Conservation (phyloP, 1,284 basidiomycete species). For the Moesziomyces antarcticus region DNA sequence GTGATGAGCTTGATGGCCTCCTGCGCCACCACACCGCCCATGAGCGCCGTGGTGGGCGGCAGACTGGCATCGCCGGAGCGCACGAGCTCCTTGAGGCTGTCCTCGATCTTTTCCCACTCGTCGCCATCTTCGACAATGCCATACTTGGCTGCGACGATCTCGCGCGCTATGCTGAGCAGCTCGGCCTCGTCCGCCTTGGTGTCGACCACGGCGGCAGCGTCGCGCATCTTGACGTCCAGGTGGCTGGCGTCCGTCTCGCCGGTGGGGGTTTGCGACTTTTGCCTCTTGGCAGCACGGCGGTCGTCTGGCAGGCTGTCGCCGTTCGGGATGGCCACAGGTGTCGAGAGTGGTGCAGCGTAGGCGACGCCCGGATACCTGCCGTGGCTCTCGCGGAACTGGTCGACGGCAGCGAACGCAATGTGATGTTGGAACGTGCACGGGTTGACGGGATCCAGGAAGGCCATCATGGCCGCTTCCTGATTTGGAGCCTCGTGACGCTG, state of each 20-base stretch:
- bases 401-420: constrained; percentile 69
- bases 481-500: constrained; percentile 66
- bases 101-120: constrained; percentile 73
- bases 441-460: constrained; percentile 60
- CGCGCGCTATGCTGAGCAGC: constrained; percentile 26
- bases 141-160: constrained; percentile 18
- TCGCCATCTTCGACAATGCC: constrained; percentile 28
- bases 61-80: constrained; percentile 82
- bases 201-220: constrained; percentile 67
- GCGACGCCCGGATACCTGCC: constrained; percentile 69
- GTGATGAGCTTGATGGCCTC: constrained; percentile 98
- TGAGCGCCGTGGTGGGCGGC: constrained; percentile 89
- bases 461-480: constrained; percentile 49
- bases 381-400: constrained; percentile 68
- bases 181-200: constrained; percentile 54
- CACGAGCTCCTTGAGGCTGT: constrained; percentile 80
- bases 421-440: constrained; percentile 61
- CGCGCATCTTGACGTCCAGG: constrained; percentile 52
- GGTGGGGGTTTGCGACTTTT: constrained; percentile 49
- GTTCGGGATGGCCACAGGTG: constrained; percentile 4
- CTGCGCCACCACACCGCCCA: constrained; percentile 95
- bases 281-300: constrained; percentile 35
- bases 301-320: constrained; percentile 1
- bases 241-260: constrained; percentile 27
- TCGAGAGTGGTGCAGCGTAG: constrained; percentile 6